A percentile compares a stretch with the other conserved stretches of the same genome.
Conservation (phyloP, 1,284 basidiomycete genomes). For the Naganishia albida region DNA sequence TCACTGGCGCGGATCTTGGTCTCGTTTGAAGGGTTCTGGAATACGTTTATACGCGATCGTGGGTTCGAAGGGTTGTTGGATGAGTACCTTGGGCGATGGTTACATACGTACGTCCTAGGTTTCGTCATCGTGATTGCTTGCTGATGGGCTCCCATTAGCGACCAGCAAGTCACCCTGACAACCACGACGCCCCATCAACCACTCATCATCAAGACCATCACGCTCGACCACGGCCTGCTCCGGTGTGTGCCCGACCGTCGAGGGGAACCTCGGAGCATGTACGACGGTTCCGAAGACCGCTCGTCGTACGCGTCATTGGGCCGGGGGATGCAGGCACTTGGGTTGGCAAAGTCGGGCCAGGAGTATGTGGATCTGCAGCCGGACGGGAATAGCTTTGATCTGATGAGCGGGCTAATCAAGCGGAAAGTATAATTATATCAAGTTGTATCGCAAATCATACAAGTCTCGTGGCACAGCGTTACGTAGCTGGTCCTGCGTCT, state of each 20-base stretch:
- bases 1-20: conserved; percentile 74
- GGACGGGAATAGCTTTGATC: conserved; percentile 95
- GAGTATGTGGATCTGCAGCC: conserved; percentile 71
- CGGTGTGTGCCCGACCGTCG: conserved; percentile 69
- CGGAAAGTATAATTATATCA: conserved; percentile 57
- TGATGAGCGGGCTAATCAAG: conserved; percentile 86
- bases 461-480: too few species aligned
- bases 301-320: conserved; percentile 1
- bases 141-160: conserved; percentile 57
- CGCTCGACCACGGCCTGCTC: conserved; percentile 80
- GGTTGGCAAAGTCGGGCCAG: conserved; percentile 52
- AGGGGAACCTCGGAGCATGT: conserved; percentile 30
- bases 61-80: conserved; percentile 78
- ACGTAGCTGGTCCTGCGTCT: conserved; percentile 7
- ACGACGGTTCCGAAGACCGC: conserved; percentile 48
- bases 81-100: conserved; percentile 76
- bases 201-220: conserved; percentile 83
- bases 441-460: neutral
- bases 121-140: conserved; percentile 3
- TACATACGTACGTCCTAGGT: conserved; percentile 73
- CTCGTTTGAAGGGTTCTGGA: conserved; percentile 80
- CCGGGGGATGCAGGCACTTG: conserved; percentile 11
- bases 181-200: conserved; percentile 68
- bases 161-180: conserved; percentile 80
- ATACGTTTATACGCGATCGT: conserved; percentile 63